Conservation (phyloP, 805 yeast species). For the Maudiozyma barnettii region DNA sequence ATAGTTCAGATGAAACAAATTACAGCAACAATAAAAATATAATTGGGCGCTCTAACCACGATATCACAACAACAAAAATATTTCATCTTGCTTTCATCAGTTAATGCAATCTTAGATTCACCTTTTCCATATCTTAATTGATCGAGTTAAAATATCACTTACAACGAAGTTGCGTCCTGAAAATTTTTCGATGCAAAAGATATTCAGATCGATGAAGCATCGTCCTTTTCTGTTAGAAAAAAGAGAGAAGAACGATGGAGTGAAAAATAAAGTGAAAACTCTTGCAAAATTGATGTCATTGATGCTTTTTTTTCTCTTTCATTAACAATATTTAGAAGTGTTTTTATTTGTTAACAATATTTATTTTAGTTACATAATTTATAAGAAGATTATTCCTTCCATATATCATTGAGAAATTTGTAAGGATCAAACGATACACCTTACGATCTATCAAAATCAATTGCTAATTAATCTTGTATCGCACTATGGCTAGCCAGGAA, state of each 20-base stretch:
- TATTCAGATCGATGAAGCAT: not conserved
- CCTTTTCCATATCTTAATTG: too few relatives aligned
- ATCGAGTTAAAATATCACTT: not conserved
- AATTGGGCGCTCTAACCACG: too few relatives aligned
- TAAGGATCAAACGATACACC: not conserved
- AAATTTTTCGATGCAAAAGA: conserved; percentile 3
- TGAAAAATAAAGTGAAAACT: not conserved
- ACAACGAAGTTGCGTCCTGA: not conserved
- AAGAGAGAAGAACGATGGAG: not conserved
- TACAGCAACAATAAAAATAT: too few relatives aligned
- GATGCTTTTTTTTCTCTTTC: not conserved
- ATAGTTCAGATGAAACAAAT: too few relatives aligned
- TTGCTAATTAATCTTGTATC: not conserved
- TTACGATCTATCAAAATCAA: not conserved
- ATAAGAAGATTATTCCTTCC: not conserved
- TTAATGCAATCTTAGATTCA: too few relatives aligned
- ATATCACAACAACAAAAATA: too few relatives aligned
- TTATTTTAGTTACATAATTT: not conserved
- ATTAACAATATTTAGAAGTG: not conserved
- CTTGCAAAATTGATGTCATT: not conserved
- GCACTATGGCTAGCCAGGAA: conserved; percentile 2
- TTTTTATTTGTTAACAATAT: not conserved
- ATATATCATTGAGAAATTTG: not conserved
- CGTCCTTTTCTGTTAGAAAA: not conserved
- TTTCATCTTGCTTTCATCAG: too few relatives aligned